Base-by-base conservation (phyloP, 2,329 filamentous ascomycete species). In the Cladophialophora psammophila region DNA sequence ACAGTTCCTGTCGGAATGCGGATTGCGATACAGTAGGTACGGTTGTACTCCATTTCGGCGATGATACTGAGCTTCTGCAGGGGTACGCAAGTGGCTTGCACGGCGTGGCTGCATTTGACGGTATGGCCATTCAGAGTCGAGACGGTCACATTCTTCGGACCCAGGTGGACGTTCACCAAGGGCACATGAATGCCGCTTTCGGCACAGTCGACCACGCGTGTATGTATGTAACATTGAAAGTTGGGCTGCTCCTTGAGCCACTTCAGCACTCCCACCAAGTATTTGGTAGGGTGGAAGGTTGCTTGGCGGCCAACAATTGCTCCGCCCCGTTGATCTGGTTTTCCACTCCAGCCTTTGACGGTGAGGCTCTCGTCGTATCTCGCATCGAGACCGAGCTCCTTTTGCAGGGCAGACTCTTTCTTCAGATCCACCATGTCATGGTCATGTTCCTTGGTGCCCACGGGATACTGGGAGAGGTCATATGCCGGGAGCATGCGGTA, bases 11-110 rank as follows among this genome's bases (percentile, higher is more conserved):
- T 84, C 6, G 85, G 85, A 0, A 87, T 77, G 1, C 82, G 81
- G 54, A 86, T 79, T 8, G 86, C 85, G 63, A 88, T 85, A 73
- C 82, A 85, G 77, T 88, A 88, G 0, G 84, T 85, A 5, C 86
- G 81, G 72, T 80, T 76, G 73, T 78, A 87, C 72, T 83, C 83
- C 78, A 86, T 81, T 74, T 87, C 80, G 3, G 80, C 81, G 6
- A 87, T 79, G 12, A 86, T 75, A 42, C 80, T 82, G 7, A 87
- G 78, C 67, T 86, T 87, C 75, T 87, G 85, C 1, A 87, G 78
- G 0, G 85, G 85, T 1, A 88, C 79, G 71, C 80, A 83, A 0
- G 85, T 87, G 0, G 86, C 84, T 73, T 87, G 82, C 10, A 88
- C 80, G 0, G 83, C 82, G 64, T 84, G 75, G 36, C 77, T 77